phyloP scores from a whole-genome alignment of 441 rosid genomes.

The Corymbia calophylla region DNA sequence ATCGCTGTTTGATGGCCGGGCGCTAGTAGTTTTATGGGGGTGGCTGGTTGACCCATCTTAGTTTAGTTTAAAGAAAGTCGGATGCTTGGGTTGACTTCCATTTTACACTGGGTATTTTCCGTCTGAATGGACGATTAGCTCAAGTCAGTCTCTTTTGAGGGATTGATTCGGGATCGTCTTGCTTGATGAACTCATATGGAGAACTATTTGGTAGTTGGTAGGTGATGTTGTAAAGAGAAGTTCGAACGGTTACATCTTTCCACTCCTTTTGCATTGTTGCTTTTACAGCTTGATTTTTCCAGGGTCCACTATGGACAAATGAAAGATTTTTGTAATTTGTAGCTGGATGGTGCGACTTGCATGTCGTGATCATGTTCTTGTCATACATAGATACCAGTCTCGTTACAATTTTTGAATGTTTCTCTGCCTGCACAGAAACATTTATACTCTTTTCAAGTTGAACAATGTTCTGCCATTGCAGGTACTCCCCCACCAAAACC shows the following conservation, averaged over 20 bases:
- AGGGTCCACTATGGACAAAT: not conserved
- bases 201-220: not conserved
- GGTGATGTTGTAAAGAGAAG: not conserved
- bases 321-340: not conserved
- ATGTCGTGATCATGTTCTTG: not conserved
- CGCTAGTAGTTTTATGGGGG: not conserved
- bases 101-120: not conserved
- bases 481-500: conserved; percentile 78
- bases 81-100: not conserved
- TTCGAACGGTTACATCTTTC: not conserved
- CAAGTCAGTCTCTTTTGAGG: not conserved
- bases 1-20: not conserved
- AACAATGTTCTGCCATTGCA: conserved; percentile 7
- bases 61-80: not conserved
- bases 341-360: not conserved
- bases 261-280: not conserved
- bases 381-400: not conserved
- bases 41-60: not conserved
- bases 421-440: not conserved
- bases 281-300: not conserved
- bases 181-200: not conserved
- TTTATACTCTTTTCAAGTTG: not conserved
- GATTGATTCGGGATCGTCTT: not conserved
- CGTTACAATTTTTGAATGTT: not conserved
- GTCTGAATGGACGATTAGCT: not conserved